phyloP scores from a whole-genome alignment of 106 monocot species.

The Narthecium ossifragum region DNA sequence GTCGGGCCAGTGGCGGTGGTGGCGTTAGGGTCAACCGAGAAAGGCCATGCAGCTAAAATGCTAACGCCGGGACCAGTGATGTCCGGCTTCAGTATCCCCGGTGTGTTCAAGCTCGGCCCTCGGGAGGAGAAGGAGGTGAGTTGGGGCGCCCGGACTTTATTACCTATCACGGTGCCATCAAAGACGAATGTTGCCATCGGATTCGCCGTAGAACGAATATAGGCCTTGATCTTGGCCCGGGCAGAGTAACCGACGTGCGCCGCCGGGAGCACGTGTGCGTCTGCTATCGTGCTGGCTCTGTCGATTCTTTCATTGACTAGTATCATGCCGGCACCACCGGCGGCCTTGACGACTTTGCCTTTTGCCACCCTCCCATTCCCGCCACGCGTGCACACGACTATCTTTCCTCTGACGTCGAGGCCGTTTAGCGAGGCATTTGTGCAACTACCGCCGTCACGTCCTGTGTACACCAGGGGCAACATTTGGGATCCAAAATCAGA shows the following conservation, averaged over 20 bases:
- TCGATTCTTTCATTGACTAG: not conserved
- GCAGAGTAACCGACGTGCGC: not conserved
- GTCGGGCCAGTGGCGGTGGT: not conserved
- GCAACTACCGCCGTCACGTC: too few species aligned
- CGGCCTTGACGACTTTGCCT: not conserved
- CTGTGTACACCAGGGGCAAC: not conserved
- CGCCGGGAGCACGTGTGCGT: not conserved
- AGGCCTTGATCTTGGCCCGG: not conserved
- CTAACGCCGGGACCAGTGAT: conserved; percentile 1
- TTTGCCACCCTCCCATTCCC: not conserved
- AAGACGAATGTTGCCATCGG: not conserved
- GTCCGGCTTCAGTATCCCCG: not conserved
- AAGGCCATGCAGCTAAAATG: conserved; percentile 1
- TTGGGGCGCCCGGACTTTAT: too few species aligned
- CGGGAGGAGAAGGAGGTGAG: conserved; percentile 1
- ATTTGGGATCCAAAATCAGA: not conserved
- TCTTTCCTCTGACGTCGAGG: conserved; percentile 2
- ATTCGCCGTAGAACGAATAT: not conserved
- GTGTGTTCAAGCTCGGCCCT: not conserved
- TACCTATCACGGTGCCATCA: too few species aligned
- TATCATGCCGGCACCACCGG: not conserved
- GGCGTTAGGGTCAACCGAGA: not conserved
- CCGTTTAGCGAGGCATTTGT: not conserved
- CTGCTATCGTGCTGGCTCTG: not conserved
- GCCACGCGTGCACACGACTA: not conserved